Base-by-base conservation (phyloP, 495 filamentous ascomycete genomes). In the Penicillium salamii region DNA sequence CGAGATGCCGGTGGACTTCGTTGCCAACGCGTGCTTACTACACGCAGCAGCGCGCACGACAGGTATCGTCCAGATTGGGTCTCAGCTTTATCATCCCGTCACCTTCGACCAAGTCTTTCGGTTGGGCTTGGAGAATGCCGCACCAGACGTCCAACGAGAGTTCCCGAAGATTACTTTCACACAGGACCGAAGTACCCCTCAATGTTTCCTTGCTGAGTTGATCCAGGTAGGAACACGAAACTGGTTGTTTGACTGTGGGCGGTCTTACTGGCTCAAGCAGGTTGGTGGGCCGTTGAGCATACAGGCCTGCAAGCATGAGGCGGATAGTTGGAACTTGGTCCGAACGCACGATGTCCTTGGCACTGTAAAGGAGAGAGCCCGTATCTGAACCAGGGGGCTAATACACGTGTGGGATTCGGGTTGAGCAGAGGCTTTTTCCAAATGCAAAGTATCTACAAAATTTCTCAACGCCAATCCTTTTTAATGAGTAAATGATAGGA, bases 1-100 rank as follows among this genome's bases (percentile, higher is more conserved):
- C 35, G 70, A 73, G 42, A 62, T 71, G 3, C 70, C 70, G 0
- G 70, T 73, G 1, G 70, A 73, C 34, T 64, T 71, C 17, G 70
- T 71, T 3, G 68, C 70, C 24, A 73, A 70, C 46, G 63, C 63
- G 1, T 70, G 66, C 57, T 54, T 73, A 7, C 29, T 71, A 7
- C 70, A 73, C 32, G 62, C 65, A 0, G 66, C 63, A 4, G 61
- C 62, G 9, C 55, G 55, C 7, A 71, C 70, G 7, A 65, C 42
- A 0, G 70, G 70, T 0, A 66, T 70, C 18, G 60, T 71, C 1
- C 66, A 71, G 15, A 36, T 67, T 4, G 64, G 63, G 13, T 63
- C 68, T 2, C 52, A 66, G 41, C 46, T 71, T 2, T 71, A 69
- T 29, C 53, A 64, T 5, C 54, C 58, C 1, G 37, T 59, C 7